phyloP scores from a whole-genome alignment of 1,284 basidiomycete genomes.

The Schizophyllum commune region DNA sequence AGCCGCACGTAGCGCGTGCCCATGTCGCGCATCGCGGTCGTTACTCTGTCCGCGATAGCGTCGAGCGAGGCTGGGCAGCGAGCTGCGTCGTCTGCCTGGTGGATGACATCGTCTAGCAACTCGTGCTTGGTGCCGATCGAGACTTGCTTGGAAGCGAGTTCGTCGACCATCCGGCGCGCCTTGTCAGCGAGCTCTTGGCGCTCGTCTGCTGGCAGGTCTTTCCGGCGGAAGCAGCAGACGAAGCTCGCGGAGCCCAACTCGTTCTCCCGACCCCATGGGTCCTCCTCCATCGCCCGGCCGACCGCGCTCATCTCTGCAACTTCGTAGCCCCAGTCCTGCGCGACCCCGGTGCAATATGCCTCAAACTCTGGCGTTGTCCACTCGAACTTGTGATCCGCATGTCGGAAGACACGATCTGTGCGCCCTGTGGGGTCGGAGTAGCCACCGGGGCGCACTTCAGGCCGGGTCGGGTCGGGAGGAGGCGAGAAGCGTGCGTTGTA shows the following conservation, averaged over 20 bases:
- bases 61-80: slow-evolving; percentile 31
- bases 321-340: slow-evolving; percentile 69
- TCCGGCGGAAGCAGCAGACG: slow-evolving; percentile 59
- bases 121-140: slow-evolving; percentile 27
- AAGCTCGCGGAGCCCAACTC: slow-evolving; percentile 64
- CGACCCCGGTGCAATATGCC: slow-evolving; percentile 58
- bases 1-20: slow-evolving; percentile 42
- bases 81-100: slow-evolving; percentile 42
- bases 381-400: slow-evolving; percentile 90
- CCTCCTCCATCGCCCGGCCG: slow-evolving; percentile 47
- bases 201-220: slow-evolving; percentile 26
- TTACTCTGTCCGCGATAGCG: slow-evolving; percentile 46
- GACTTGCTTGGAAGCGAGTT: slow-evolving; percentile 12
- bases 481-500: slow-evolving; percentile 84
- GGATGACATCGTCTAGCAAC: slow-evolving; percentile 42
- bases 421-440: slow-evolving; percentile 69
- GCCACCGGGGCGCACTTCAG: slow-evolving; percentile 35
- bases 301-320: slow-evolving; percentile 45
- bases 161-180: slow-evolving; percentile 25
- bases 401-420: slow-evolving; percentile 68
- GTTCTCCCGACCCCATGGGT: slow-evolving; percentile 63
- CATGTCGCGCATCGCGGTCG: slow-evolving; percentile 45
- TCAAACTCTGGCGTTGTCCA: slow-evolving; percentile 82
- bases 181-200: slow-evolving; percentile 26
- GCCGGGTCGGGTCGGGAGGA: slow-evolving; percentile 38